Evolutionary conservation across 2,329 filamentous ascomycete species (phyloP).

Genomic region (Simplicillium aogashimaense): DNA sequence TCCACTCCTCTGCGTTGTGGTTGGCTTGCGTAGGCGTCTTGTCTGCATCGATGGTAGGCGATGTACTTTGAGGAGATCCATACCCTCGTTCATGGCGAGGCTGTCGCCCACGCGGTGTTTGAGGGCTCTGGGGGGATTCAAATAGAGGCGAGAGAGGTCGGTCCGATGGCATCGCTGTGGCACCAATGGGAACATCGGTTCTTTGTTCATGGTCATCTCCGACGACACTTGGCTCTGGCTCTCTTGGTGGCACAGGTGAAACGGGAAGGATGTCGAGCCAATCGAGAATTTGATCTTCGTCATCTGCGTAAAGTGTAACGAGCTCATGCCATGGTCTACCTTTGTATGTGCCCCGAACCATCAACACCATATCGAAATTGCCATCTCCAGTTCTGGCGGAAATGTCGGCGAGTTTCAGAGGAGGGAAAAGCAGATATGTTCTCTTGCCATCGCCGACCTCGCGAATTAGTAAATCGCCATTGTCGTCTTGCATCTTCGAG

Average conservation of each 20-base stretch:
- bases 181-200: too few relatives aligned
- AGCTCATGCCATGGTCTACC: slow-evolving; percentile 74
- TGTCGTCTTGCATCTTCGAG: slow-evolving; percentile 50
- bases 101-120: slow-evolving; percentile 12
- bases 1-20: slow-evolving; percentile 14
- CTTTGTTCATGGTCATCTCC: slow-evolving; percentile 9
- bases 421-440: slow-evolving; percentile 82
- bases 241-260: slow-evolving; percentile 35
- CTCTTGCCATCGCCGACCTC: slow-evolving; percentile 70
- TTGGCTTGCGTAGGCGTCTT: slow-evolving; percentile 9
- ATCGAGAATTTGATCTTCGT: slow-evolving; percentile 68
- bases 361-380: slow-evolving; percentile 66
- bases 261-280: slow-evolving; percentile 74
- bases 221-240: slow-evolving; percentile 22
- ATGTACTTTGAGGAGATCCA: slow-evolving; percentile 11
- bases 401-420: slow-evolving; percentile 60
- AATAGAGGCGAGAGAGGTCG: slow-evolving; percentile 7
- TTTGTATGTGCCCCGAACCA: slow-evolving; percentile 66
- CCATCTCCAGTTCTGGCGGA: slow-evolving; percentile 71
- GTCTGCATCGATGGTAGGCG: neutral
- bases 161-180: slow-evolving; percentile 2
- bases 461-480: slow-evolving; percentile 83
- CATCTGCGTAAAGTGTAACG: slow-evolving; percentile 64
- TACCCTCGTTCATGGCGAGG: slow-evolving; percentile 6
- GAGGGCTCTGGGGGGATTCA: slow-evolving; percentile 17